Conservation (phyloP, 176 grass and related monocot species). For the Hsuehochloa calcarea region DNA sequence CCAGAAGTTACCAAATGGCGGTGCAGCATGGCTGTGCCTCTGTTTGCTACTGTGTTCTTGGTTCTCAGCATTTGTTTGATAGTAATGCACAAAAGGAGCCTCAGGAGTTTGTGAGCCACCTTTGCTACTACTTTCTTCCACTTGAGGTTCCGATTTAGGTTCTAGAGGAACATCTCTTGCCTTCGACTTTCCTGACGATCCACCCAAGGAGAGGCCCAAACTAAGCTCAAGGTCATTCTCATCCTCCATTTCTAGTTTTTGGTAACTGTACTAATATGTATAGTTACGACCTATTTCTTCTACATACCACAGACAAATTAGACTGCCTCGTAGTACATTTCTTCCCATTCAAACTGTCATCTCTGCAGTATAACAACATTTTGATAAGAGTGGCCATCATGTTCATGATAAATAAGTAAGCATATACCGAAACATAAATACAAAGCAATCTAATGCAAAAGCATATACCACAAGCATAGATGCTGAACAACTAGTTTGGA, state of each 20-base stretch:
- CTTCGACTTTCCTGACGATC: constrained; percentile 58
- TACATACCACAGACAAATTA: background rate
- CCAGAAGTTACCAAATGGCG: constrained; percentile 53
- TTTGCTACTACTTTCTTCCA: constrained; percentile 75
- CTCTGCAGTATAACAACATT: constrained; percentile 29
- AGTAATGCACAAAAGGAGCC: constrained; percentile 55
- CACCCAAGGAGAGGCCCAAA: constrained; percentile 84
- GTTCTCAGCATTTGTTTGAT: constrained; percentile 46
- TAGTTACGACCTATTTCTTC: constrained; percentile 9
- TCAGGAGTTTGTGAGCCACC: constrained; percentile 52
- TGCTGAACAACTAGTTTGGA: background rate
- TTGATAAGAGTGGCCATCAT: background rate
- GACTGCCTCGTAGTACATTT: background rate
- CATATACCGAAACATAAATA: background rate
- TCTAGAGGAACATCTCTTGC: constrained; percentile 49
- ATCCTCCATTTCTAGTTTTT: constrained; percentile 60
- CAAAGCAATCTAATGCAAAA: background rate
- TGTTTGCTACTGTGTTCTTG: constrained; percentile 66
- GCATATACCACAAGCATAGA: background rate
- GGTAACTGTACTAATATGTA: constrained; percentile 3
- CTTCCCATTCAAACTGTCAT: background rate
- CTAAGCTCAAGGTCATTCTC: constrained; percentile 90
- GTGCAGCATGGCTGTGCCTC: constrained; percentile 42
- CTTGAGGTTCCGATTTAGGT: constrained; percentile 61
- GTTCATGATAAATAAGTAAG: background rate